Evolutionary conservation across 257 asterid species (phyloP).

Genomic region (Nicotiana sylvestris): DNA sequence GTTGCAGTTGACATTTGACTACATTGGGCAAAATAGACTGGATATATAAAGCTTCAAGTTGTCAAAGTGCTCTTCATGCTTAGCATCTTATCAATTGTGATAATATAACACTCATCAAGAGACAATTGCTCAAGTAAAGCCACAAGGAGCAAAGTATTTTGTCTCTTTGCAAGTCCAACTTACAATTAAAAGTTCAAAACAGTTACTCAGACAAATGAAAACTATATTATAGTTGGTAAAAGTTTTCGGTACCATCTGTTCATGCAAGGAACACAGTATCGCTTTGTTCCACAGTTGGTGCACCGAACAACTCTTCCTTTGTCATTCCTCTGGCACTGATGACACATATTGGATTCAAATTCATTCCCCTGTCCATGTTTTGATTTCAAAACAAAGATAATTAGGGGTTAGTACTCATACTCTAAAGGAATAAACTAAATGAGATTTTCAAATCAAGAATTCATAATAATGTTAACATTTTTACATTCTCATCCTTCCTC

Average conservation of each 20-base stretch:
- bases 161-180: background rate
- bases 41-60: background rate
- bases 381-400: slow-evolving; percentile 1
- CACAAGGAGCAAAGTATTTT: background rate
- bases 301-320: slow-evolving; percentile 81
- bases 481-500: slow-evolving; percentile 19
- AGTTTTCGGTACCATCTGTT: slow-evolving; percentile 44
- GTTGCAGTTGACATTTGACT: background rate
- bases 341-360: slow-evolving; percentile 51
- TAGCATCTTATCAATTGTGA: background rate
- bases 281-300: slow-evolving; percentile 48
- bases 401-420: background rate
- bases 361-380: slow-evolving; percentile 39
- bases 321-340: slow-evolving; percentile 87
- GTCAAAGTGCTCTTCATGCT: background rate
- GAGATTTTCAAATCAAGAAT: background rate
- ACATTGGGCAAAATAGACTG: background rate
- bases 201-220: background rate
- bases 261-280: slow-evolving; percentile 79
- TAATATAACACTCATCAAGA: background rate
- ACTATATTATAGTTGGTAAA: background rate
- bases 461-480: background rate
- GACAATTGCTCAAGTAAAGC: background rate
- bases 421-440: background rate
- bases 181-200: background rate